These are phyloP conservation scores for Chlorella sp. DNA, from an alignment of 139 green algal genomes.

Conservation along the genomic window DNA sequence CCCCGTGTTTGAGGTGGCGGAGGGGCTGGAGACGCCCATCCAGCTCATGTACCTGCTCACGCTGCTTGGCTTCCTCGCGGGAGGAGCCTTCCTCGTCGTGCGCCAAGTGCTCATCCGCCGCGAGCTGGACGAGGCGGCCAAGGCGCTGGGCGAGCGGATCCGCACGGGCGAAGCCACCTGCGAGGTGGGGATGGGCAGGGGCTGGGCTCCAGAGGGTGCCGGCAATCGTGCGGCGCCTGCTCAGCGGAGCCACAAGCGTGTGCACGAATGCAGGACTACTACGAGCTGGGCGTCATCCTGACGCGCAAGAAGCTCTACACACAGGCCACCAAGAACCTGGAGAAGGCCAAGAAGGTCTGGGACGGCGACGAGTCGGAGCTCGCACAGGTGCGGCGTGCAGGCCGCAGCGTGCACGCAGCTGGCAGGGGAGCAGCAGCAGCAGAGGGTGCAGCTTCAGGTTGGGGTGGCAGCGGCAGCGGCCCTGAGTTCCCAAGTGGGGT, in stretches of 20 bases:
- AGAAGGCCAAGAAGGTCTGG: slow-evolving; percentile 88
- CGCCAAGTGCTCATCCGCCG: slow-evolving; percentile 88
- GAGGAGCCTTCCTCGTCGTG: slow-evolving; percentile 89
- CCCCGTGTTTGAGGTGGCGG: slow-evolving; percentile 8
- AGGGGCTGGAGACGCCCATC: slow-evolving; percentile 81
- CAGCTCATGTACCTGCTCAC: slow-evolving; percentile 88
- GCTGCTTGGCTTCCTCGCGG: slow-evolving; percentile 82
- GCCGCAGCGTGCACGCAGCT: no score
- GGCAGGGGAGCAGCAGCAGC: not conserved
- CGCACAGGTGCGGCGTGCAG: slow-evolving; percentile 72
- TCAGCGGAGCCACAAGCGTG: not conserved
- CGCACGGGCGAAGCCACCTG: slow-evolving; percentile 70
- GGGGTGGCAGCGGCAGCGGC: no score
- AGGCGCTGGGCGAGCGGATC: slow-evolving; percentile 91
- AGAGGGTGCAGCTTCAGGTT: not conserved
- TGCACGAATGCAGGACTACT: slow-evolving; percentile 85
- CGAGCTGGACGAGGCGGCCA: slow-evolving; percentile 94
- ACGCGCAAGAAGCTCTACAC: slow-evolving; percentile 96
- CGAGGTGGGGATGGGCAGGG: slow-evolving; percentile 67
- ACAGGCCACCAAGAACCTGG: slow-evolving; percentile 87
- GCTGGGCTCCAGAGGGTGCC: not conserved
- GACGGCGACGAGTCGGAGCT: slow-evolving; percentile 87
- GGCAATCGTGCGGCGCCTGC: not conserved
- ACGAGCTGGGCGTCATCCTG: slow-evolving; percentile 94
- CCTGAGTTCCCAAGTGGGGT: no score